phyloP scores from a whole-genome alignment of 1,284 basidiomycete genomes.

The Malassezia cuniculi region DNA sequence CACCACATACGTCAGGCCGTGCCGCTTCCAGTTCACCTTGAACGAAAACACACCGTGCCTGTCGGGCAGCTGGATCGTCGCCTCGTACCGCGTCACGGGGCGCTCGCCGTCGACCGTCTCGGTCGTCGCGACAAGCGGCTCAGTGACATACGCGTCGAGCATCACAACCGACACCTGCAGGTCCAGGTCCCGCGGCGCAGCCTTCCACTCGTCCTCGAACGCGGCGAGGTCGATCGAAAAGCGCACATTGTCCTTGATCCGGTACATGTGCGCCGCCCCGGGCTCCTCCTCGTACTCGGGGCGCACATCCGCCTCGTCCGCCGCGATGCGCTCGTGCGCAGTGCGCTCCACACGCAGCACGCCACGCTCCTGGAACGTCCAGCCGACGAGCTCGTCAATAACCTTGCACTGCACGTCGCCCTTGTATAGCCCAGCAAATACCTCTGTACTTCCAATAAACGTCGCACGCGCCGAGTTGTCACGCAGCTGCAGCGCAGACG shows the following conservation, averaged over 20 bases:
- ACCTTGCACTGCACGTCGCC: constrained; percentile 57
- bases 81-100: constrained; percentile 53
- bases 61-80: constrained; percentile 75
- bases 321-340: constrained; percentile 59
- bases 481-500: constrained; percentile 75
- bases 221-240: constrained; percentile 62
- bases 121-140: constrained; percentile 7
- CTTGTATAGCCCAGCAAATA: constrained; percentile 53
- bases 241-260: constrained; percentile 65
- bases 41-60: constrained; percentile 97
- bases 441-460: constrained; percentile 66
- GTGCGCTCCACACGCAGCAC: constrained; percentile 66
- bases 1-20: constrained; percentile 62
- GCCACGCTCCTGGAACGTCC: constrained; percentile 79
- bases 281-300: constrained; percentile 36
- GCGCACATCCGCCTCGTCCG: constrained; percentile 27
- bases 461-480: constrained; percentile 60
- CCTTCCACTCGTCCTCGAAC: constrained; percentile 56
- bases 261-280: constrained; percentile 56
- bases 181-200: constrained; percentile 59
- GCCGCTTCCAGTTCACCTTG: constrained; percentile 71
- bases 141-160: constrained; percentile 59
- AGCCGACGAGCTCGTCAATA: constrained; percentile 61
- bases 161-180: constrained; percentile 91
- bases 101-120: constrained; percentile 34